Evolutionary conservation across 2,329 filamentous ascomycete genomes (phyloP).

Genomic region (Penicillium concentricum): DNA sequence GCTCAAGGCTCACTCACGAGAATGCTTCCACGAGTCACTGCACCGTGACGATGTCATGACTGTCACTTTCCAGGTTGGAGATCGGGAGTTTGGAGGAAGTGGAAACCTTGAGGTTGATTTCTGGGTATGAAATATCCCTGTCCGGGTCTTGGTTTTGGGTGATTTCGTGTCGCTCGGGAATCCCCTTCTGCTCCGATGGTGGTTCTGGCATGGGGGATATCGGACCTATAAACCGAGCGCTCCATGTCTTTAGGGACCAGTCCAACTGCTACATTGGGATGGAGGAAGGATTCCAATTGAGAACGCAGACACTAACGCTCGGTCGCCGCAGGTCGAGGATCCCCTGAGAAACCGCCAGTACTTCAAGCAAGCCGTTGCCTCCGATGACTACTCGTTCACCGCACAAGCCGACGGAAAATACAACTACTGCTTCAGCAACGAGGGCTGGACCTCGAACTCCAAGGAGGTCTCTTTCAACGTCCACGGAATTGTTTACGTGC

Average conservation of each 20-base stretch:
- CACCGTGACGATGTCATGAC: conserved; percentile 98
- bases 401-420: conserved; percentile 84
- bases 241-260: no score
- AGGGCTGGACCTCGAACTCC: conserved; percentile 91
- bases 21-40: conserved; percentile 95
- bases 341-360: conserved; percentile 73
- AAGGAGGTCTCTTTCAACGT: conserved; percentile 99
- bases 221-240: neutral
- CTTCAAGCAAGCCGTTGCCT: conserved; percentile 77
- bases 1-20: conserved; percentile 84
- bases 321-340: conserved; percentile 65
- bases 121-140: conserved; percentile 66
- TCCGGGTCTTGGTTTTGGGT: neutral
- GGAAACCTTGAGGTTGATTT: conserved; percentile 97
- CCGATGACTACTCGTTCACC: conserved; percentile 89
- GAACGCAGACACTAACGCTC: conserved; percentile 11
- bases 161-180: neutral
- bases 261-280: neutral
- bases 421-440: conserved; percentile 98
- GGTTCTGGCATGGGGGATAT: neutral
- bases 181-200: neutral
- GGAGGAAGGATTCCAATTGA: neutral
- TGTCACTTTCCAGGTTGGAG: conserved; percentile 96
- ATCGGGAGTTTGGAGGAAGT: conserved; percentile 90
- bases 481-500: conserved; percentile 96